These are phyloP conservation scores for Allantophomopsis cytisporea DNA, from an alignment of 2,329 filamentous ascomycete genomes.

Conservation along the genomic window DNA sequence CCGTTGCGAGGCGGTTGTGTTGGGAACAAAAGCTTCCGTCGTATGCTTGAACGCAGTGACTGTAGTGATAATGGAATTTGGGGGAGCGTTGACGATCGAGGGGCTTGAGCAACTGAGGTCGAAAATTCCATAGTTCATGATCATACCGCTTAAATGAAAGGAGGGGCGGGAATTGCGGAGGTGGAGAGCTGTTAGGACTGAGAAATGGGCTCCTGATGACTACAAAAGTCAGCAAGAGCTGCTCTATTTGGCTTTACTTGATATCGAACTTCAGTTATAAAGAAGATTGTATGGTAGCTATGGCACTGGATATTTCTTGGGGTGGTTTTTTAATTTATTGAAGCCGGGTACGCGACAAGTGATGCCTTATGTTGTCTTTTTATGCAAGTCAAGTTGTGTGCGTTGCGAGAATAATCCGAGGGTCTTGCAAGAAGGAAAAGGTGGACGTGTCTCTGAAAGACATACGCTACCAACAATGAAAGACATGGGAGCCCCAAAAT, in stretches of 20 bases:
- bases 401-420: conserved; percentile 22
- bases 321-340: no score
- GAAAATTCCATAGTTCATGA: conserved; percentile 35
- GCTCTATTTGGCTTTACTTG: no score
- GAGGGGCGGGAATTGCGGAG: conserved; percentile 20
- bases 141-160: conserved; percentile 29
- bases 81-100: neutral
- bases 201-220: conserved; percentile 32
- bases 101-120: conserved; percentile 20
- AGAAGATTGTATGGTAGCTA: no score
- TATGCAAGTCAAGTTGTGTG: conserved; percentile 5
- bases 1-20: conserved; percentile 22
- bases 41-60: conserved; percentile 28
- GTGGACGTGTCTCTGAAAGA: no score
- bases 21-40: conserved; percentile 26
- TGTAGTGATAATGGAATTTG: conserved; percentile 22
- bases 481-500: no score
- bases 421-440: no score
- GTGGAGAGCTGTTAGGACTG: conserved; percentile 26
- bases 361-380: neutral
- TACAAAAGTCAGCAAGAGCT: neutral
- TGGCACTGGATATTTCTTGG: no score
- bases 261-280: no score
- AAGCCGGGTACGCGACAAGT: no score
- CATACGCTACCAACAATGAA: no score